Evolutionary conservation across 345 rosid genomes (phyloP).

Genomic region (Triadica sebifera): DNA sequence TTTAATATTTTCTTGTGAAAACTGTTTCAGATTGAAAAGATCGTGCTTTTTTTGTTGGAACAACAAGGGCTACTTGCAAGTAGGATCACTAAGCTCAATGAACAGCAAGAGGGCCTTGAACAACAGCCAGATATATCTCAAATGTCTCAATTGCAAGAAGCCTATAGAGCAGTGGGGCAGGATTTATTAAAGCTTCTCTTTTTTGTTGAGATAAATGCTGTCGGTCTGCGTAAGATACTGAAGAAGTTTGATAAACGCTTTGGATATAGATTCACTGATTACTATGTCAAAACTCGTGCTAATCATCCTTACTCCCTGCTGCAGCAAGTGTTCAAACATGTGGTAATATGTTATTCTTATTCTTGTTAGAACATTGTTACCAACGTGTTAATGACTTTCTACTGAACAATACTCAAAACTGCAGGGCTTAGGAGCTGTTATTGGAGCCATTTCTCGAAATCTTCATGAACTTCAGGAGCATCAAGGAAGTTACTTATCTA

Average conservation of each 20-base stretch:
- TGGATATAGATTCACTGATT: constrained; percentile 87
- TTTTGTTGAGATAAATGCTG: constrained; percentile 86
- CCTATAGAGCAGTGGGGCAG: constrained; percentile 68
- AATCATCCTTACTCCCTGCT: constrained; percentile 99
- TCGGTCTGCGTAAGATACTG: constrained; percentile 90
- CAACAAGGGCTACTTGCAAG: constrained; percentile 89
- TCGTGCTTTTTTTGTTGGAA: constrained; percentile 90
- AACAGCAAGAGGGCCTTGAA: constrained; percentile 59
- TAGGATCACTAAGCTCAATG: constrained; percentile 62
- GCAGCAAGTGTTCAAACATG: constrained; percentile 98
- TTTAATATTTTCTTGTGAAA: constrained; percentile 3
- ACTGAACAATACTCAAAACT: constrained; percentile 15
- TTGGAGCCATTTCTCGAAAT: constrained; percentile 95
- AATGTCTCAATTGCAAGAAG: constrained; percentile 65
- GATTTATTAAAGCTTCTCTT: constrained; percentile 79
- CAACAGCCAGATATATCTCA: constrained; percentile 63
- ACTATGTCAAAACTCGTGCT: constrained; percentile 92
- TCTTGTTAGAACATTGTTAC: background rate
- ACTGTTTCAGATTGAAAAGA: constrained; percentile 79
- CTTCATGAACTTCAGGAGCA: constrained; percentile 95
- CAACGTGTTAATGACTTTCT: constrained; percentile 11
- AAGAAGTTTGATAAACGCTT: constrained; percentile 97
- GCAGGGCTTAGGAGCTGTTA: constrained; percentile 97
- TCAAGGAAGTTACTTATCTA: constrained; percentile 89
- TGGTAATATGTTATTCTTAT: constrained; percentile 54